Conservation (phyloP, 768 basidiomycete genomes). For the Hypholoma sublateritium region DNA sequence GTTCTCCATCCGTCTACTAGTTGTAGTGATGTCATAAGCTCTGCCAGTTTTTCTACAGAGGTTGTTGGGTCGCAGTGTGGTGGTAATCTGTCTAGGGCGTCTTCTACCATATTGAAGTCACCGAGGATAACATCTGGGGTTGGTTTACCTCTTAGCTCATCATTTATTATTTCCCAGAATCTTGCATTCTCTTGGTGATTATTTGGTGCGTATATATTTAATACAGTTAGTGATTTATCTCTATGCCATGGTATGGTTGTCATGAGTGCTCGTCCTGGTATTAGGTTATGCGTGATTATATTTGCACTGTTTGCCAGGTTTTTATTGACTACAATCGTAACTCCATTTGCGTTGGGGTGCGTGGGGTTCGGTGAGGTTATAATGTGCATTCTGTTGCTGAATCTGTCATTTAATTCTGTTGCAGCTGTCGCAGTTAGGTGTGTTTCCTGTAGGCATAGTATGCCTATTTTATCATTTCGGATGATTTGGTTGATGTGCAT, state of each 20-base stretch:
- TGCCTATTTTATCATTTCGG: slow-evolving; percentile 21
- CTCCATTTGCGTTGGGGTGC: slow-evolving; percentile 23
- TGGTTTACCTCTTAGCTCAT: neutral
- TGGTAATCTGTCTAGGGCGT: slow-evolving; percentile 35
- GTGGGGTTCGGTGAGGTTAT: slow-evolving; percentile 14
- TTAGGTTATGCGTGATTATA: slow-evolving; percentile 6
- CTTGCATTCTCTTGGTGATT: neutral
- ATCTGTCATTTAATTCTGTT: slow-evolving; percentile 5
- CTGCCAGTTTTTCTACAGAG: slow-evolving; percentile 11
- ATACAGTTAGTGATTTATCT: slow-evolving; percentile 16
- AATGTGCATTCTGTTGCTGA: slow-evolving; percentile 16
- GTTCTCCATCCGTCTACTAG: slow-evolving; percentile 34
- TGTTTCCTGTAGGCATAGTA: slow-evolving; percentile 30
- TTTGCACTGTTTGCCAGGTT: slow-evolving; percentile 14
- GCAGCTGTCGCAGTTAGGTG: slow-evolving; percentile 24
- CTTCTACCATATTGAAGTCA: slow-evolving; percentile 43
- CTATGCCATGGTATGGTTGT: slow-evolving; percentile 17
- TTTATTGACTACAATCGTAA: slow-evolving; percentile 35
- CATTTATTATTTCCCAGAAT: slow-evolving; percentile 6
- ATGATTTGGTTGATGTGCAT: slow-evolving; percentile 25
- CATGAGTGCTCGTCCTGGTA: slow-evolving; percentile 27
- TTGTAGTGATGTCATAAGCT: slow-evolving; percentile 17
- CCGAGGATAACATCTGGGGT: slow-evolving; percentile 35
- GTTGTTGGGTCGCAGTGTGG: slow-evolving; percentile 12
- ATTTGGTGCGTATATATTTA: slow-evolving; percentile 38